Percentiles rank a stretch among this genome's conserved stretches.
These are phyloP conservation scores for Wickerhamiella sergipiensis DNA, from an alignment of 805 yeast species.

Conservation along the genomic window DNA sequence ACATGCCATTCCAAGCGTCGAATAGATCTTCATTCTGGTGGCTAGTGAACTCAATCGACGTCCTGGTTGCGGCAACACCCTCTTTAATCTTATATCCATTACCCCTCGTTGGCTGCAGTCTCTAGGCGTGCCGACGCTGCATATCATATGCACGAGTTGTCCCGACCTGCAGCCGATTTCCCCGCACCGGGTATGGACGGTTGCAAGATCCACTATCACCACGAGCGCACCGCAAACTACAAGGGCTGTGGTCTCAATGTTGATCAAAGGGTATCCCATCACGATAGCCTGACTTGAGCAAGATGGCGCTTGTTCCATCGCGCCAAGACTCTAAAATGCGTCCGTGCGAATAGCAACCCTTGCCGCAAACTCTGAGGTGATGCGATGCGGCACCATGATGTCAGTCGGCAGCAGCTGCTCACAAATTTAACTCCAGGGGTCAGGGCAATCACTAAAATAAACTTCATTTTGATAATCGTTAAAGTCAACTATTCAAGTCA, in stretches of 20 bases:
- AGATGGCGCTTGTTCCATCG: not conserved
- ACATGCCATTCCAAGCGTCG: not conserved
- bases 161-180: not conserved
- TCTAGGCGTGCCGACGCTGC: not conserved
- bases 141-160: not conserved
- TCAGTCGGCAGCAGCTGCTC: no score
- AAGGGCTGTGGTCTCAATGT: no score
- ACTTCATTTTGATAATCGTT: no score
- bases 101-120: not conserved
- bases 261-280: no score
- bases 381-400: no score
- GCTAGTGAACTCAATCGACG: not conserved
- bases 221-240: no score
- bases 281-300: no score
- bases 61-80: not conserved
- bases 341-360: not conserved
- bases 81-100: not conserved
- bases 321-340: not conserved
- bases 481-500: no score
- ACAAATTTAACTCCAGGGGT: no score
- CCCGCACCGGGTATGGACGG: not conserved
- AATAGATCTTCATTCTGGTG: not conserved
- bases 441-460: no score
- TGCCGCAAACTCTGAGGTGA: no score
- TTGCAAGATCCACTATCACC: not conserved